Evolutionary conservation across 371 early-diverging fungal genomes (phyloP).

Genomic region (Blakeslea trispora): DNA sequence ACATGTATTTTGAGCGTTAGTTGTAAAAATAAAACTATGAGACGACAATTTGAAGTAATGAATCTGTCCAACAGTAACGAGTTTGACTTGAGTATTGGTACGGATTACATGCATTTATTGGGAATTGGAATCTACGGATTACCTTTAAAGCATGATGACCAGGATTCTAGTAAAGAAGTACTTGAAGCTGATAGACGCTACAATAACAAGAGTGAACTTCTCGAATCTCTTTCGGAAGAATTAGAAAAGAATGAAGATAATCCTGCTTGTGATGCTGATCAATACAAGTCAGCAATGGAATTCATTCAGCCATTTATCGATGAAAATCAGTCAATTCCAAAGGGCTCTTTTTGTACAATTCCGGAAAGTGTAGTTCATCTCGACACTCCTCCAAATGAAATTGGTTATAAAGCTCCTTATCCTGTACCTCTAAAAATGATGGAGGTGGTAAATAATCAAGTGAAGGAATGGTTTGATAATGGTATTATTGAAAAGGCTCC

Average conservation of each 20-base stretch:
- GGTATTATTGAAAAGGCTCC: no score
- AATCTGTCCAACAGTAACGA: not conserved
- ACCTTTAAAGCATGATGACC: conserved; percentile 4
- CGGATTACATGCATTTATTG: not conserved
- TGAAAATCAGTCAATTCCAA: conserved; percentile 5
- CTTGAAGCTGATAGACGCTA: conserved; percentile 1
- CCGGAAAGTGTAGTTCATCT: conserved; percentile 12
- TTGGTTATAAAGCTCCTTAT: conserved; percentile 10
- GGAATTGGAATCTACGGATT: not conserved
- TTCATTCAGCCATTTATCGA: conserved; percentile 7
- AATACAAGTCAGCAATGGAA: conserved; percentile 5
- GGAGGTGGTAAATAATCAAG: not conserved
- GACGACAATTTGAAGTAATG: not conserved
- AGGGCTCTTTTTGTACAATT: no score
- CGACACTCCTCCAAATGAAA: conserved; percentile 4
- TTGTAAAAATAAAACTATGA: not conserved
- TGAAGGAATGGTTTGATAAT: no score
- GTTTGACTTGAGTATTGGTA: not conserved
- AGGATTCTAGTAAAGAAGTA: not conserved
- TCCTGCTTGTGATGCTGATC: not conserved
- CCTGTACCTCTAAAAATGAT: conserved; percentile 3
- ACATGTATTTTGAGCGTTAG: not conserved
- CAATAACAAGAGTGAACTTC: conserved; percentile 4
- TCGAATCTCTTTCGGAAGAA: conserved; percentile 1
- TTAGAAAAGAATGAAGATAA: not conserved